A percentile compares a stretch with the other conserved stretches of the same genome.
phyloP scores from a whole-genome alignment of 2,329 filamentous ascomycete genomes.

The Aureobasidium mangrovei region DNA sequence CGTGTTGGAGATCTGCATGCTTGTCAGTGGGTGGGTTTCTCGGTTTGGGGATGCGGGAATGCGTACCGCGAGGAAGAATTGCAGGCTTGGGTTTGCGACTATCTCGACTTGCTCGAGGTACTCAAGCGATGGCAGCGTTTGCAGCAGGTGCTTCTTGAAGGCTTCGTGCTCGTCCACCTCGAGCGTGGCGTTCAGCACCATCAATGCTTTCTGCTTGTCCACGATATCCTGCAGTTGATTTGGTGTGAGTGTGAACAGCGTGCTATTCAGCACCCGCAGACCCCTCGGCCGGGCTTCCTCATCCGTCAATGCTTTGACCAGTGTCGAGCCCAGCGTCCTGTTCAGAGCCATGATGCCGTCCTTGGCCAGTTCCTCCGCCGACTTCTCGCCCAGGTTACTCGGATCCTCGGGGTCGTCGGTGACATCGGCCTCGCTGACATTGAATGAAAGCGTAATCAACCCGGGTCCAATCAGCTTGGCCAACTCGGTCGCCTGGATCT shows the following conservation, averaged over 20 bases:
- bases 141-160: conserved; percentile 28
- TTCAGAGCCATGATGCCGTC: conserved; percentile 31
- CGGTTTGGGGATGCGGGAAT: not conserved
- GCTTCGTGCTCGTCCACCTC: conserved; percentile 29
- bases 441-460: conserved; percentile 32
- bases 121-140: conserved; percentile 24
- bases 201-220: conserved; percentile 29
- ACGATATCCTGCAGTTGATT: conserved; percentile 29
- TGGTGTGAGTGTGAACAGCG: conserved; percentile 33
- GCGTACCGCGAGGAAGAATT: conserved; percentile 32
- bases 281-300: conserved; percentile 27
- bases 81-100: conserved; percentile 30
- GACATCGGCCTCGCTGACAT: conserved; percentile 28
- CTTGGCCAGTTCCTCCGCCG: conserved; percentile 23
- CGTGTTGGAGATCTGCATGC: conserved; percentile 23
- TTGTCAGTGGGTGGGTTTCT: not conserved
- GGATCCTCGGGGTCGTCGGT: conserved; percentile 20
- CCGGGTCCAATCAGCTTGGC: conserved; percentile 29
- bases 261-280: conserved; percentile 32
- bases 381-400: conserved; percentile 20
- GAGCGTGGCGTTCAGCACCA: conserved; percentile 32
- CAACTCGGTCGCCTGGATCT: conserved; percentile 32
- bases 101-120: conserved; percentile 34
- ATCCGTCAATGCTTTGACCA: conserved; percentile 28
- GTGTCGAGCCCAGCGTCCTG: conserved; percentile 21